Conservation (phyloP, 495 filamentous ascomycete genomes). For the Aspergillus conjunctus region DNA sequence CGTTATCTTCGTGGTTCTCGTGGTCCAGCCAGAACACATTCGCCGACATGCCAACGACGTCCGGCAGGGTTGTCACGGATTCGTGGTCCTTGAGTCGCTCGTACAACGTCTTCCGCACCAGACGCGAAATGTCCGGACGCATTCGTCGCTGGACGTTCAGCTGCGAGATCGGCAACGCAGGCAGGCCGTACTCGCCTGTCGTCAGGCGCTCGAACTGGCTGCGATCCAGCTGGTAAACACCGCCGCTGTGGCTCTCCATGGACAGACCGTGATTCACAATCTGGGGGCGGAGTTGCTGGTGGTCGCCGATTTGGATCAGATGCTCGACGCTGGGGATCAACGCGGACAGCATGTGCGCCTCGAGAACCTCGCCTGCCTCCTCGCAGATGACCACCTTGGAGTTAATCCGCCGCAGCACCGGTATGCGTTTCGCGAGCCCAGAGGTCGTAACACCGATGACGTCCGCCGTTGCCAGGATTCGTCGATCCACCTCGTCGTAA, state of each 20-base stretch:
- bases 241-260: slow-evolving; percentile 55
- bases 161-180: slow-evolving; percentile 52
- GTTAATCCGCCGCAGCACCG: slow-evolving; percentile 56
- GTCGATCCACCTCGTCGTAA: not conserved
- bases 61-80: slow-evolving; percentile 54
- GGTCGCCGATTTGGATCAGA: slow-evolving; percentile 75
- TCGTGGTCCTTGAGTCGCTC: slow-evolving; percentile 60
- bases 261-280: slow-evolving; percentile 65
- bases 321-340: slow-evolving; percentile 73
- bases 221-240: slow-evolving; percentile 39
- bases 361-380: slow-evolving; percentile 78
- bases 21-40: slow-evolving; percentile 79
- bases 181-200: slow-evolving; percentile 22
- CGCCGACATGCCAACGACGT: slow-evolving; percentile 64
- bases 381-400: slow-evolving; percentile 74
- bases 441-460: slow-evolving; percentile 9
- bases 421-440: not conserved
- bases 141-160: slow-evolving; percentile 74
- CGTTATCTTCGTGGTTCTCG: slow-evolving; percentile 53
- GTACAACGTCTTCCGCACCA: slow-evolving; percentile 65
- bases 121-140: slow-evolving; percentile 66
- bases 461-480: not conserved
- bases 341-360: slow-evolving; percentile 68
- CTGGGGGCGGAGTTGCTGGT: slow-evolving; percentile 70
- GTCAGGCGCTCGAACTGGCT: not conserved